Percentiles rank a stretch among this genome's conserved stretches.
These are phyloP conservation scores for Russula griseocarnosa DNA, from an alignment of 768 basidiomycete species.

Conservation along the genomic window DNA sequence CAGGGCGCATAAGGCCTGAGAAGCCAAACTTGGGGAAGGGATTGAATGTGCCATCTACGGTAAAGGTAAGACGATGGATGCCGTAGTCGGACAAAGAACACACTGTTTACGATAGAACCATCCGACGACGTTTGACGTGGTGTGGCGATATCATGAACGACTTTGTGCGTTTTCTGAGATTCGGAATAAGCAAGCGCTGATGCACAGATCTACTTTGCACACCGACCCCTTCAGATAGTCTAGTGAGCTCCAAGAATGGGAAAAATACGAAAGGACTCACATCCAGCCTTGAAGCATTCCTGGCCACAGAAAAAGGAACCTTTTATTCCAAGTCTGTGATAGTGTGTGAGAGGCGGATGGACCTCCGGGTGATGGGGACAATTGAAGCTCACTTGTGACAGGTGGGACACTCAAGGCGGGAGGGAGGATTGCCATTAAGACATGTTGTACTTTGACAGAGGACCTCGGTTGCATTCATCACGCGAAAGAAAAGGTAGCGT, in stretches of 20 bases:
- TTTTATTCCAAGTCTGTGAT: constrained; percentile 64
- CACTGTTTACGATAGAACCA: constrained; percentile 34
- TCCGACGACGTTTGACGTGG: constrained; percentile 32
- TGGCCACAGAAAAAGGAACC: constrained; percentile 93
- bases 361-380: neutral
- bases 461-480: constrained; percentile 42
- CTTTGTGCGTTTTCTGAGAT: constrained; percentile 74
- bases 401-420: constrained; percentile 86
- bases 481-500: neutral
- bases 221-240: constrained; percentile 20
- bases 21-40: constrained; percentile 75
- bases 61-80: constrained; percentile 7
- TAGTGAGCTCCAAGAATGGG: constrained; percentile 23
- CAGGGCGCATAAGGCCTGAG: constrained; percentile 74
- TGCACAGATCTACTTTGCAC: constrained; percentile 32
- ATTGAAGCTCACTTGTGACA: constrained; percentile 72
- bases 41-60: constrained; percentile 69
- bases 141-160: constrained; percentile 61
- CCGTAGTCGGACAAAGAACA: neutral
- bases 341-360: constrained; percentile 14
- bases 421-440: constrained; percentile 78
- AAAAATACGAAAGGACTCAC: constrained; percentile 47
- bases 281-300: constrained; percentile 93
- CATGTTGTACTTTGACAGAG: constrained; percentile 68
- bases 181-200: constrained; percentile 1